phyloP scores from a whole-genome alignment of 2,329 filamentous ascomycete genomes.

The Paracoccidioides brasiliensis region DNA sequence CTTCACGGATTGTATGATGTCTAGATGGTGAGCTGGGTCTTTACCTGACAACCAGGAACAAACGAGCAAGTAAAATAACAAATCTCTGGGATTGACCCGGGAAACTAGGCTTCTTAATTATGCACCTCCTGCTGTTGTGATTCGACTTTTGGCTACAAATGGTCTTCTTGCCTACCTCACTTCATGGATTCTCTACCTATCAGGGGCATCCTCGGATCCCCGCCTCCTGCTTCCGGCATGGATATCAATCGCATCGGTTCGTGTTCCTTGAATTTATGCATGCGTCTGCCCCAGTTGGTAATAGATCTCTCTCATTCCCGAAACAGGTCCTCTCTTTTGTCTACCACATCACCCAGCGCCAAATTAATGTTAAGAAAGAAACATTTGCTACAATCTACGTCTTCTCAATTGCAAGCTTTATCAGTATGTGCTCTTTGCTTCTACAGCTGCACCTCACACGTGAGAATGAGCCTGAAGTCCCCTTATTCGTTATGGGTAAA shows the following conservation, averaged over 20 bases:
- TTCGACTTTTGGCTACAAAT: slow-evolving; percentile 64
- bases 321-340: slow-evolving; percentile 54
- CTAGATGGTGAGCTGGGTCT: slow-evolving; percentile 48
- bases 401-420: slow-evolving; percentile 62
- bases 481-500: slow-evolving; percentile 39
- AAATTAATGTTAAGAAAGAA: slow-evolving; percentile 67
- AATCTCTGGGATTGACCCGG: not conserved
- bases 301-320: not conserved
- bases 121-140: slow-evolving; percentile 61
- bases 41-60: not conserved
- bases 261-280: slow-evolving; percentile 13
- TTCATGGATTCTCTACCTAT: slow-evolving; percentile 56
- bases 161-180: slow-evolving; percentile 63
- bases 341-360: slow-evolving; percentile 65
- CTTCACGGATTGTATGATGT: slow-evolving; percentile 77
- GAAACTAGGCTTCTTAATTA: slow-evolving; percentile 62
- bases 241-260: slow-evolving; percentile 62
- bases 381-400: slow-evolving; percentile 65
- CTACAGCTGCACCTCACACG: slow-evolving; percentile 52
- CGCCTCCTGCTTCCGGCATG: slow-evolving; percentile 62
- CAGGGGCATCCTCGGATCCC: slow-evolving; percentile 56
- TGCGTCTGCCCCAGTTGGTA: not conserved
- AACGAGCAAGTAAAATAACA: not conserved
- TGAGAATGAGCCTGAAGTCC: slow-evolving; percentile 48
- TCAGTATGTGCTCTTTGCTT: slow-evolving; percentile 59